phyloP scores from a whole-genome alignment of 164 flowering plant genomes.

The Dillenia suffruticosa region DNA sequence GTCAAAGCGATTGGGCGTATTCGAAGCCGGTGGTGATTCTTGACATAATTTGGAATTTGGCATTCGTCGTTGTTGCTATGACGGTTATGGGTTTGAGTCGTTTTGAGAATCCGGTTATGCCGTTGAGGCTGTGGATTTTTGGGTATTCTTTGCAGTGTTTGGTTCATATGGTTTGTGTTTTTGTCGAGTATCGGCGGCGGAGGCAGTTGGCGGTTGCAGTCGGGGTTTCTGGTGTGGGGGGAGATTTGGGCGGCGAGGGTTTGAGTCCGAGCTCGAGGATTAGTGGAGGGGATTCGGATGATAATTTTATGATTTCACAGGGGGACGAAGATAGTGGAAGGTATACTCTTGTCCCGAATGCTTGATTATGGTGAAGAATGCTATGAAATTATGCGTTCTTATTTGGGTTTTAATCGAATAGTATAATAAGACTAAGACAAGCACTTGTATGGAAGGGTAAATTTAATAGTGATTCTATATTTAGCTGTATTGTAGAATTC shows the following conservation, averaged over 20 bases:
- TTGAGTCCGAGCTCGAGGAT: constrained; percentile 10
- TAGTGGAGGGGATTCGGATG: constrained; percentile 17
- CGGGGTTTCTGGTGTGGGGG: neutral
- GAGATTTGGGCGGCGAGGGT: constrained; percentile 9
- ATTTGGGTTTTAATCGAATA: too few relatives aligned
- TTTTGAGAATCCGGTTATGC: constrained; percentile 34
- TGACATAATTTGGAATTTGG: constrained; percentile 49
- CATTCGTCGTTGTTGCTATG: constrained; percentile 33
- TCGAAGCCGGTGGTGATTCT: constrained; percentile 53
- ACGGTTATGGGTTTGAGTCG: constrained; percentile 31
- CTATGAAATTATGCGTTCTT: too few relatives aligned
- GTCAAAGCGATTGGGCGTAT: constrained; percentile 61
- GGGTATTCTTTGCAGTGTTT: constrained; percentile 49
- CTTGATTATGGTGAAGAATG: too few relatives aligned
- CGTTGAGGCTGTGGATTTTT: constrained; percentile 52
- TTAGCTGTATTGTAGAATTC: too few relatives aligned
- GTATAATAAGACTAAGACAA: too few relatives aligned
- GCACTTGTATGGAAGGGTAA: too few relatives aligned
- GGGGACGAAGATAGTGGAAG: constrained; percentile 37
- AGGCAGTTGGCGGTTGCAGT: constrained; percentile 7
- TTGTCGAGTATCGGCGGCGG: constrained; percentile 38
- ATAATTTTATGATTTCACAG: constrained; percentile 23
- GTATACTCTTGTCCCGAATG: constrained; percentile 11
- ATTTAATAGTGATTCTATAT: too few relatives aligned
- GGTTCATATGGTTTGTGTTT: constrained; percentile 43